Evolutionary conservation across 306 rosid genomes (phyloP).

Genomic region (Delonix regia): DNA sequence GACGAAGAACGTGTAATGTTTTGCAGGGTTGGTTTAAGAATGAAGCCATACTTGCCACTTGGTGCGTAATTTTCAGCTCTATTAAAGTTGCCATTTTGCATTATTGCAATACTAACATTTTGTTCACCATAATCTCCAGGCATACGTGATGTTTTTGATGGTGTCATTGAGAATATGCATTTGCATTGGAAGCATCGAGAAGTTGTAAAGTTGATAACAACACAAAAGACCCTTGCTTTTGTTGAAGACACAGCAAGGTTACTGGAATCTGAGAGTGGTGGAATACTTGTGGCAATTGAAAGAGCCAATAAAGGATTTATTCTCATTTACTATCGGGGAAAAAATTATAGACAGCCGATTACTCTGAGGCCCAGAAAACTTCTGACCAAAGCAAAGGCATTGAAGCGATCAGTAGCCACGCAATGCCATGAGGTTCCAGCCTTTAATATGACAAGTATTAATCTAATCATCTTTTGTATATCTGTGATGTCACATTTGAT

Average conservation of each 20-base stretch:
- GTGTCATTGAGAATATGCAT: conserved; percentile 96
- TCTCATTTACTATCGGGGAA: conserved; percentile 90
- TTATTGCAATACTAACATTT: conserved; percentile 34
- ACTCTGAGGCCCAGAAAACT: conserved; percentile 81
- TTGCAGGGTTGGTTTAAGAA: conserved; percentile 78
- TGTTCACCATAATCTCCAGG: conserved; percentile 57
- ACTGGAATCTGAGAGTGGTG: conserved; percentile 85
- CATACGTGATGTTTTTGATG: conserved; percentile 81
- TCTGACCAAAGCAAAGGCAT: conserved; percentile 85
- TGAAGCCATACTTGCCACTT: conserved; percentile 86
- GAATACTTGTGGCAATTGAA: conserved; percentile 84
- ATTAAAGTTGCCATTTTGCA: conserved; percentile 26
- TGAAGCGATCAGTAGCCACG: conserved; percentile 84
- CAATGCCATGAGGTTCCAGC: conserved; percentile 82
- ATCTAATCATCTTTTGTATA: conserved; percentile 16
- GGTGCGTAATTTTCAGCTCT: conserved; percentile 57
- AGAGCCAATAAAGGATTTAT: conserved; percentile 84
- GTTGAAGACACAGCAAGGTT: conserved; percentile 92
- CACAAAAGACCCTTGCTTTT: conserved; percentile 77
- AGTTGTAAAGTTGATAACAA: conserved; percentile 85
- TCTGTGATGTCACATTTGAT: conserved; percentile 37
- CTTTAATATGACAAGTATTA: conserved; percentile 18
- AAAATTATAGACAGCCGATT: conserved; percentile 78
- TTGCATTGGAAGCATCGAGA: conserved; percentile 95
- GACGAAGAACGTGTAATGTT: conserved; percentile 95